Evolutionary conservation across 805 yeast species (phyloP).

Genomic region (Starmerella stigmatis): DNA sequence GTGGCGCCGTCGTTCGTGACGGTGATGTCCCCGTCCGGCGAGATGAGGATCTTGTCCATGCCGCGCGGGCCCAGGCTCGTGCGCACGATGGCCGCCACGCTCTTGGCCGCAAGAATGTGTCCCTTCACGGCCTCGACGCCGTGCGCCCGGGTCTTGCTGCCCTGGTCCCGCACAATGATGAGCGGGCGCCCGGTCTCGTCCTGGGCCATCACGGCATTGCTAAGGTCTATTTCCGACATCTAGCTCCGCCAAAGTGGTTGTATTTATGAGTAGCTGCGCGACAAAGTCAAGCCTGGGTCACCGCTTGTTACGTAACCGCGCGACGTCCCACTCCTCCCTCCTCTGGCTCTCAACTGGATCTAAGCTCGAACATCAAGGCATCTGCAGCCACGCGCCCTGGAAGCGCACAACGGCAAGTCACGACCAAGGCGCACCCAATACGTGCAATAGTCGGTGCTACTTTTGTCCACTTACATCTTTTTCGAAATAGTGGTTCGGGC

Average conservation of each 20-base stretch:
- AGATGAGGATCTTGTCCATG: constrained; percentile 86
- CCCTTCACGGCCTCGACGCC: constrained; percentile 70
- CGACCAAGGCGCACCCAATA: no score
- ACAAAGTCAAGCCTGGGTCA: no score
- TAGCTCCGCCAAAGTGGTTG: neutral
- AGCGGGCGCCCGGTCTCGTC: constrained; percentile 99
- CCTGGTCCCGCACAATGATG: constrained; percentile 86
- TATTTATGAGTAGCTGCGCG: no score
- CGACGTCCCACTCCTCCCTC: no score
- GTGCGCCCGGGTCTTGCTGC: constrained; percentile 50
- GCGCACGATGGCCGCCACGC: constrained; percentile 83
- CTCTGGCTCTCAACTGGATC: no score
- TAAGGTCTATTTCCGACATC: constrained; percentile 55
- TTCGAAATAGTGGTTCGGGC: no score
- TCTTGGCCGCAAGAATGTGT: constrained; percentile 88
- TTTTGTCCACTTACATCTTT: no score
- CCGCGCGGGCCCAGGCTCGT: constrained; percentile 97
- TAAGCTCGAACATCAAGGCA: no score
- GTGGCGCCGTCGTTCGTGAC: constrained; percentile 99
- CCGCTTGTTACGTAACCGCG: no score
- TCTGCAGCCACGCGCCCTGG: no score
- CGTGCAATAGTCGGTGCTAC: no score
- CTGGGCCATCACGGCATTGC: constrained; percentile 97
- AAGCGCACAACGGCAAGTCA: no score
- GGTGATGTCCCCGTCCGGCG: constrained; percentile 96